These are phyloP conservation scores for Penicillium decumbens DNA, from an alignment of 2,329 filamentous ascomycete species.

Conservation along the genomic window DNA sequence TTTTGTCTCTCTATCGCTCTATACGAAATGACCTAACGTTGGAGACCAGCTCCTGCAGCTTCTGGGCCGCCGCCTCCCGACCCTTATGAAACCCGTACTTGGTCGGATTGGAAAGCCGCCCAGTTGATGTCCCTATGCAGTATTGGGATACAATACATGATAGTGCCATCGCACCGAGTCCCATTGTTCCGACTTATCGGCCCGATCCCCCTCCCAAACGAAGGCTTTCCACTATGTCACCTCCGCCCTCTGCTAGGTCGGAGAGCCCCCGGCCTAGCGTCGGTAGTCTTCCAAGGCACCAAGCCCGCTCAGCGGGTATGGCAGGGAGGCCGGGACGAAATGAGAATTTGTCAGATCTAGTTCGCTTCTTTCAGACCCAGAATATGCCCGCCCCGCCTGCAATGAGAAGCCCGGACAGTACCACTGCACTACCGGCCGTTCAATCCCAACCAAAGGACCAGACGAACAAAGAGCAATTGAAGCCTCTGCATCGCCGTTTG, in stretches of 20 bases:
- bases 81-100: slow-evolving; percentile 3
- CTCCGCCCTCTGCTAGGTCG: slow-evolving; percentile 13
- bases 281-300: slow-evolving; percentile 11
- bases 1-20: not conserved
- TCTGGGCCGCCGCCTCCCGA: not conserved
- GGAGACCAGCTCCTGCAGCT: not conserved
- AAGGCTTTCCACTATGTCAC: slow-evolving; percentile 23
- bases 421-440: slow-evolving; percentile 23
- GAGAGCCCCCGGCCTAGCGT: slow-evolving; percentile 13
- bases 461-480: slow-evolving; percentile 13
- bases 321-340: slow-evolving; percentile 28
- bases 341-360: slow-evolving; percentile 34
- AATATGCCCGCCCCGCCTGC: slow-evolving; percentile 17
- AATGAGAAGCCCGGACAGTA: slow-evolving; percentile 20
- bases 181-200: slow-evolving; percentile 34
- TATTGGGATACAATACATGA: slow-evolving; percentile 24
- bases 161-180: slow-evolving; percentile 32
- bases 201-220: slow-evolving; percentile 26
- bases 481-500: slow-evolving; percentile 33
- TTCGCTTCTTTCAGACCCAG: slow-evolving; percentile 35
- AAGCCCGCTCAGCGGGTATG: slow-evolving; percentile 31
- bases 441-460: slow-evolving; percentile 20
- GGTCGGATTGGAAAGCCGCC: slow-evolving; percentile 18
- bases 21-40: slow-evolving; percentile 6
- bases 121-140: slow-evolving; percentile 29